Conservation (phyloP, 495 filamentous ascomycete genomes). For the Collariella sp. region DNA sequence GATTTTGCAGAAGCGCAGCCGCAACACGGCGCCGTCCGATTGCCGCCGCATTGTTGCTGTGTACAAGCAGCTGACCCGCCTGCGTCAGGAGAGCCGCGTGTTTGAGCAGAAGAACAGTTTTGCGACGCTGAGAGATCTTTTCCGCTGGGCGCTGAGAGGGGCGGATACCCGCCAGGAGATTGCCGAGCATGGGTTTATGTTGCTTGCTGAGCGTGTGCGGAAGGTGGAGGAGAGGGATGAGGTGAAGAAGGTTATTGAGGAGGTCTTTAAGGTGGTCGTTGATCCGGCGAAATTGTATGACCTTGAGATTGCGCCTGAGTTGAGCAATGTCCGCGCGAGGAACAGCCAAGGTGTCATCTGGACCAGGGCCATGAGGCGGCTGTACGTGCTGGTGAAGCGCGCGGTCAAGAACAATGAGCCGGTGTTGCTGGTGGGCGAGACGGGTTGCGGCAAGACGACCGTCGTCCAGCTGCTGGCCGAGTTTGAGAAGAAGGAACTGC, state of each 20-base stretch:
- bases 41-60: slow-evolving; percentile 85
- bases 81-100: slow-evolving; percentile 79
- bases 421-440: slow-evolving; percentile 88
- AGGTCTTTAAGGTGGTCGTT: slow-evolving; percentile 80
- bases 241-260: slow-evolving; percentile 83
- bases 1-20: slow-evolving; percentile 79
- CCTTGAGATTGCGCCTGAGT: slow-evolving; percentile 42
- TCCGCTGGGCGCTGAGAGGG: slow-evolving; percentile 86
- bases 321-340: slow-evolving; percentile 44
- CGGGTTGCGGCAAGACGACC: slow-evolving; percentile 94
- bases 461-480: slow-evolving; percentile 89
- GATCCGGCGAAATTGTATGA: slow-evolving; percentile 66
- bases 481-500: slow-evolving; percentile 60
- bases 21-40: slow-evolving; percentile 81
- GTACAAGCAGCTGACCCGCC: slow-evolving; percentile 78
- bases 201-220: slow-evolving; percentile 88
- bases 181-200: slow-evolving; percentile 89
- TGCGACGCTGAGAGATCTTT: slow-evolving; percentile 91
- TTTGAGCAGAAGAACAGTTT: slow-evolving; percentile 98
- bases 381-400: slow-evolving; percentile 75
- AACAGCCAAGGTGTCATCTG: slow-evolving; percentile 63
- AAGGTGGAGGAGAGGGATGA: slow-evolving; percentile 75
- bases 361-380: slow-evolving; percentile 87
- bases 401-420: slow-evolving; percentile 89
- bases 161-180: slow-evolving; percentile 81